Conservation (phyloP, 1,139 yeast genomes). For the Candida albicans region DNA sequence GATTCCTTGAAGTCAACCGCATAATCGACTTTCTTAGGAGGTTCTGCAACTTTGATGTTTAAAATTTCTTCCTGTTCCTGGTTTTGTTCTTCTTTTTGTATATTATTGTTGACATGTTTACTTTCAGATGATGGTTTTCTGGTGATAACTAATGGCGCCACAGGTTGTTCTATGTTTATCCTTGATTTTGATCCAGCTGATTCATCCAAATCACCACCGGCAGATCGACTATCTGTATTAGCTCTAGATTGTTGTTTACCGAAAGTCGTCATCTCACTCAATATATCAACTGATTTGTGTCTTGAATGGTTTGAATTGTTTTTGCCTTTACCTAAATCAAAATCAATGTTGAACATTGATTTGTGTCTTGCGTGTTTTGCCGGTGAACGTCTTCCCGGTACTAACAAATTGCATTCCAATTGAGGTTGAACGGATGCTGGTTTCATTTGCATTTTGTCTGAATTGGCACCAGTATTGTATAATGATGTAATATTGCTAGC, state of each 20-base stretch:
- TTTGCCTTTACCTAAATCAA: conserved; percentile 16
- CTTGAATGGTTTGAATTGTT: conserved; percentile 10
- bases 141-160: too few relatives aligned
- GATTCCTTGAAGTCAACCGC: conserved; percentile 46
- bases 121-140: not conserved
- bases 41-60: conserved; percentile 36
- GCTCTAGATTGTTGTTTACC: conserved; percentile 3
- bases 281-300: conserved; percentile 16
- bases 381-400: conserved; percentile 23
- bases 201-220: too few relatives aligned
- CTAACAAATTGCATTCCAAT: conserved; percentile 3
- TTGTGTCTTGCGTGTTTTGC: conserved; percentile 39
- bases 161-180: too few relatives aligned
- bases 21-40: conserved; percentile 39
- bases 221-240: not conserved
- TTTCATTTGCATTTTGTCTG: too few relatives aligned
- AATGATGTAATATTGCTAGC: conserved; percentile 17
- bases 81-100: conserved; percentile 1
- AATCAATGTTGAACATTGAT: conserved; percentile 41
- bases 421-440: conserved; percentile 10
- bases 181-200: too few relatives aligned
- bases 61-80: conserved; percentile 13
- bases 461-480: not conserved
- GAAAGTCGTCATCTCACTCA: conserved; percentile 1
- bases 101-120: not conserved